Conservation (phyloP, 345 rosid genomes). For the Populus pruinosa region DNA sequence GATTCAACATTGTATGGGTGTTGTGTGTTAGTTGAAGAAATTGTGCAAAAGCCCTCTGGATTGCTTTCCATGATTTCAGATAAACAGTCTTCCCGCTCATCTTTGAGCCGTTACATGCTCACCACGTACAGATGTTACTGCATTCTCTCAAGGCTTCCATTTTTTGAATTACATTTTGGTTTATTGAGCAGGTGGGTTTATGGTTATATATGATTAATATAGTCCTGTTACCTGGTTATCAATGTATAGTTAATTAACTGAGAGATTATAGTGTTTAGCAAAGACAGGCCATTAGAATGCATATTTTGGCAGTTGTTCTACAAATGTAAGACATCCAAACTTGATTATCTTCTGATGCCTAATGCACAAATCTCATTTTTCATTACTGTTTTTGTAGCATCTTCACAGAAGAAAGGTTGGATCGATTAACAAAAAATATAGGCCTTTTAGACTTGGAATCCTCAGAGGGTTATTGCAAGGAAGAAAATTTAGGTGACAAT, state of each 20-base stretch:
- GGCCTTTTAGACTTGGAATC: slow-evolving; percentile 49
- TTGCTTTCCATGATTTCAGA: slow-evolving; percentile 79
- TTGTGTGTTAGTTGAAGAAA: slow-evolving; percentile 82
- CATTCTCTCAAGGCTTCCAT: slow-evolving; percentile 90
- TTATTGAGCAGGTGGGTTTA: slow-evolving; percentile 65
- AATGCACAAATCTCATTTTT: not conserved
- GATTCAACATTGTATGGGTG: slow-evolving; percentile 92
- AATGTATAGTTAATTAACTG: not conserved
- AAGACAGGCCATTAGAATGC: no score
- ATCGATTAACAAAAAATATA: slow-evolving; percentile 62
- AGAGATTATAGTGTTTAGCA: not conserved
- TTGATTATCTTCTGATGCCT: not conserved
- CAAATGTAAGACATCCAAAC: not conserved
- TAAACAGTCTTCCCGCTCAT: slow-evolving; percentile 50
- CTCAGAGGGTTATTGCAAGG: slow-evolving; percentile 26
- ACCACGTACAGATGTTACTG: slow-evolving; percentile 96
- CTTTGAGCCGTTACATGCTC: slow-evolving; percentile 67
- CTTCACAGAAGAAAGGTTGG: slow-evolving; percentile 87
- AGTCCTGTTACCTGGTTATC: not conserved
- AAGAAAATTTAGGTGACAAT: slow-evolving; percentile 27
- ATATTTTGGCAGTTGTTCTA: not conserved
- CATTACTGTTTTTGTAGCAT: slow-evolving; percentile 47
- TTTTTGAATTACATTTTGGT: slow-evolving; percentile 89
- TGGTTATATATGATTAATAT: not conserved
- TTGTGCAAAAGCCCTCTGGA: slow-evolving; percentile 88